phyloP scores from a whole-genome alignment of 2,329 filamentous ascomycete species.

The Capronia epimyces region DNA sequence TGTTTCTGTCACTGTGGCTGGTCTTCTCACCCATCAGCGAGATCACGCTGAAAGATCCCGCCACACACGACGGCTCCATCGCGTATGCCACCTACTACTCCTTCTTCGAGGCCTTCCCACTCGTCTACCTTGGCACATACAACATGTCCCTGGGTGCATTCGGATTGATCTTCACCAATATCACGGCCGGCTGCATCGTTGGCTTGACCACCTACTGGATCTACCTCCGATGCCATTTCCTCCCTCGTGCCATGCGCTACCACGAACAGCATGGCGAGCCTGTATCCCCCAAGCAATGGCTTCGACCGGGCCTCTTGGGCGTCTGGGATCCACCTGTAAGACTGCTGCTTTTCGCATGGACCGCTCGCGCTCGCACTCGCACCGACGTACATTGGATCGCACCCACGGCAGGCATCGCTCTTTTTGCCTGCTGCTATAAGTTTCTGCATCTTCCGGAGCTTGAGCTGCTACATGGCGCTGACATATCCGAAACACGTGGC shows the following conservation, averaged over 20 bases:
- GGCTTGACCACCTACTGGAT: slow-evolving; percentile 46
- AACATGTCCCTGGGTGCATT: slow-evolving; percentile 53
- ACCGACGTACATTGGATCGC: slow-evolving; percentile 45
- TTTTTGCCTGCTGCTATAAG: slow-evolving; percentile 25
- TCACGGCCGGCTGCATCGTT: slow-evolving; percentile 52
- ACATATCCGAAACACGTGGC: slow-evolving; percentile 29
- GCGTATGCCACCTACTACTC: slow-evolving; percentile 47
- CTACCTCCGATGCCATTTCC: slow-evolving; percentile 44
- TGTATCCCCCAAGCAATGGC: slow-evolving; percentile 48
- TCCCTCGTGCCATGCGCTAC: slow-evolving; percentile 41
- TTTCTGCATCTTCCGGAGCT: slow-evolving; percentile 29
- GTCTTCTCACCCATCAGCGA: slow-evolving; percentile 57
- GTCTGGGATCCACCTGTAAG: slow-evolving; percentile 19
- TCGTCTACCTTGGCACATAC: slow-evolving; percentile 58
- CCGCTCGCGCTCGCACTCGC: slow-evolving; percentile 44
- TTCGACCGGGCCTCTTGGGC: slow-evolving; percentile 48
- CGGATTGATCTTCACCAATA: slow-evolving; percentile 57
- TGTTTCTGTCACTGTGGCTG: slow-evolving; percentile 35
- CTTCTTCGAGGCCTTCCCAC: slow-evolving; percentile 63
- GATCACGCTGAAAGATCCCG: slow-evolving; percentile 52
- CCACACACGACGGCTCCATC: slow-evolving; percentile 57
- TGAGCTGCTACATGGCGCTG: slow-evolving; percentile 28
- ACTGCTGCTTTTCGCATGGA: slow-evolving; percentile 45
- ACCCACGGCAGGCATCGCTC: slow-evolving; percentile 19
- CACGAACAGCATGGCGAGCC: slow-evolving; percentile 45